These are phyloP conservation scores for Achaetomium macrosporum DNA, from an alignment of 2,329 filamentous ascomycete species.

Conservation along the genomic window DNA sequence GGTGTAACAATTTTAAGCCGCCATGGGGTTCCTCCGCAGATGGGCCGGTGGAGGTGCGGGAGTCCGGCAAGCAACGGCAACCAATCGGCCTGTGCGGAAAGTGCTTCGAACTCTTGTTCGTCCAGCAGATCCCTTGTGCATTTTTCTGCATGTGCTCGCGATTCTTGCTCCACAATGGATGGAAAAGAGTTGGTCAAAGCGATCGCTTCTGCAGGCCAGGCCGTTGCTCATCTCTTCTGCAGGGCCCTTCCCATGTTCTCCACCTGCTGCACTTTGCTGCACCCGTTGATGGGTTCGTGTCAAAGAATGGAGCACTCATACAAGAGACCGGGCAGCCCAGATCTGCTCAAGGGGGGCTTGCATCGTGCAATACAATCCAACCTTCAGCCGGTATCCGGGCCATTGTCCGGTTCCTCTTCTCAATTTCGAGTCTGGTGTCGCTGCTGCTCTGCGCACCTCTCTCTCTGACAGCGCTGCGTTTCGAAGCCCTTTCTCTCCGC, in stretches of 20 bases:
- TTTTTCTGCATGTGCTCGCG: neutral
- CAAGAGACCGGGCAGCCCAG: conserved; percentile 8
- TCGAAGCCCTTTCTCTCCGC: neutral
- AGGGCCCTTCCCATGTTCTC: conserved; percentile 5
- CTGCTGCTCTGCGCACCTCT: neutral
- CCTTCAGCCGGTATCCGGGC: neutral
- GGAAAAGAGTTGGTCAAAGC: too few relatives aligned
- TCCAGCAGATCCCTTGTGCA: too few relatives aligned
- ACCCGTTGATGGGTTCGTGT: conserved; percentile 11
- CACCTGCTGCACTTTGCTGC: neutral
- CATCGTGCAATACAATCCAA: conserved; percentile 10
- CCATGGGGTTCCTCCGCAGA: neutral
- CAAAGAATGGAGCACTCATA: conserved; percentile 16
- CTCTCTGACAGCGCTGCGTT: neutral
- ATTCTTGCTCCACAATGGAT: too few relatives aligned
- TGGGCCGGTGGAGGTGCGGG: conserved; percentile 3
- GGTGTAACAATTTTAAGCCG: neutral
- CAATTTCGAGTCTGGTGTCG: conserved; percentile 5
- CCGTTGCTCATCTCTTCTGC: conserved; percentile 2
- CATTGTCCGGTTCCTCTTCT: conserved; percentile 4
- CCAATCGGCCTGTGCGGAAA: conserved; percentile 2
- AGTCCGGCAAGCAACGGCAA: conserved; percentile 2
- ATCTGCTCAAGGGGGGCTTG: conserved; percentile 2
- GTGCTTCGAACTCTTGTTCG: neutral
- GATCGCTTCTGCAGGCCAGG: neutral